phyloP scores from a whole-genome alignment of 148 eudicot species.

The Fagopyrum tataricum region DNA sequence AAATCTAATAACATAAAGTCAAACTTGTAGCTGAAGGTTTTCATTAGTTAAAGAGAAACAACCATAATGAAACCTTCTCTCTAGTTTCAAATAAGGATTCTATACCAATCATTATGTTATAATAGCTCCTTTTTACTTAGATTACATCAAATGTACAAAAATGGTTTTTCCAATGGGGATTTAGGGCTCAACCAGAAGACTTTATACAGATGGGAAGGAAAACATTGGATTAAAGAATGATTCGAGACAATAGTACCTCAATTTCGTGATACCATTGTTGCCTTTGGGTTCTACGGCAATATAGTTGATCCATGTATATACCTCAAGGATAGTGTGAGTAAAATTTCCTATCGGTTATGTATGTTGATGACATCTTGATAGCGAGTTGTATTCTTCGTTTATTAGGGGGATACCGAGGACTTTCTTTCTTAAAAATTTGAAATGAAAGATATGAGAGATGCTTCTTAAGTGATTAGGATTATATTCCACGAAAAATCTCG shows the following conservation, averaged over 20 bases:
- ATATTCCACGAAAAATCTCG: not conserved
- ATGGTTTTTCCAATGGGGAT: not conserved
- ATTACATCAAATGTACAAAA: conserved; percentile 6
- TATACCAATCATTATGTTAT: not conserved
- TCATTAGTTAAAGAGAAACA: not conserved
- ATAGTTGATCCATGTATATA: no score
- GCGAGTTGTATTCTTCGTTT: not conserved
- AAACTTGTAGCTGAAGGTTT: not conserved
- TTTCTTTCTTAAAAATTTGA: not conserved
- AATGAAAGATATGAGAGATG: conserved; percentile 4
- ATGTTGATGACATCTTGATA: not conserved
- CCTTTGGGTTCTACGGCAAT: not conserved
- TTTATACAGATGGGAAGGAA: conserved; percentile 1
- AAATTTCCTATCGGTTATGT: not conserved
- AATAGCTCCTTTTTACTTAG: not conserved
- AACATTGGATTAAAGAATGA: conserved; percentile 1
- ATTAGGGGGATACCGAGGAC: not conserved
- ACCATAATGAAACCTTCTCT: conserved; percentile 2
- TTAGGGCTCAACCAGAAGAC: not conserved
- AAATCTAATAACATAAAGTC: not conserved
- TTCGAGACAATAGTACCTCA: conserved; percentile 3
- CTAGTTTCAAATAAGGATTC: conserved; percentile 2
- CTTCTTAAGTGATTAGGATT: conserved; percentile 1
- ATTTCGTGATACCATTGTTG: not conserved
- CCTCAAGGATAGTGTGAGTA: not conserved